phyloP scores from a whole-genome alignment of 768 basidiomycete genomes.

The Ephemerocybe angulata region DNA sequence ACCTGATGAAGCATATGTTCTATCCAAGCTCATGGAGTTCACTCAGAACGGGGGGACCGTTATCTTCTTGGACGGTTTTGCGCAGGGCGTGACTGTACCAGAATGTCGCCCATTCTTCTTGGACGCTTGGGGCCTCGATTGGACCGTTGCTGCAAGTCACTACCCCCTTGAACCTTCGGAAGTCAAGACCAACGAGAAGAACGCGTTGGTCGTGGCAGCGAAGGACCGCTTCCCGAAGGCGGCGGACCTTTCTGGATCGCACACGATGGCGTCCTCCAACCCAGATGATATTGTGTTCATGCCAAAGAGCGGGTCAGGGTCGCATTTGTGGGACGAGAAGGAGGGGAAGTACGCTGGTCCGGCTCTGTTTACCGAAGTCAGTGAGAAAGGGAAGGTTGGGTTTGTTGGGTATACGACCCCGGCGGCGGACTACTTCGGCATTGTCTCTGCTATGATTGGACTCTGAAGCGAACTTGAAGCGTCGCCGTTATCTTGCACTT shows the following conservation, averaged over 20 bases:
- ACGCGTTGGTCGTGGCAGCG: slow-evolving; percentile 7
- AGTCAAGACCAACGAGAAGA: slow-evolving; percentile 13
- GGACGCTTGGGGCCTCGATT: slow-evolving; percentile 28
- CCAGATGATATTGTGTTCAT: slow-evolving; percentile 16
- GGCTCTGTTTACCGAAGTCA: slow-evolving; percentile 27
- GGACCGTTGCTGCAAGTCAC: slow-evolving; percentile 23
- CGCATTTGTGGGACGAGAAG: slow-evolving; percentile 2
- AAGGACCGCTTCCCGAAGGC: slow-evolving; percentile 15
- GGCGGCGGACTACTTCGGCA: no score
- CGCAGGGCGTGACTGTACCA: slow-evolving; percentile 11
- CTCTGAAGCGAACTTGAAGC: no score
- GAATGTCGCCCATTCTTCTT: slow-evolving; percentile 23
- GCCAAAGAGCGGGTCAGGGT: slow-evolving; percentile 12
- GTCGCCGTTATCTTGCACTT: no score
- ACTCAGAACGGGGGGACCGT: slow-evolving; percentile 34
- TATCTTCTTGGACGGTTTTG: slow-evolving; percentile 29
- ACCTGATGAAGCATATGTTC: slow-evolving; percentile 21
- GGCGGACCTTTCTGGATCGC: slow-evolving; percentile 24
- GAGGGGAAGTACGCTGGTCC: slow-evolving; percentile 18
- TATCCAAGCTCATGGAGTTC: slow-evolving; percentile 30
- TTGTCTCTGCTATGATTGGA: no score
- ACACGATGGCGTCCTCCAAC: slow-evolving; percentile 9
- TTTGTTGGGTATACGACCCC: no score
- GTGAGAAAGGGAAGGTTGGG: slow-evolving; percentile 32
- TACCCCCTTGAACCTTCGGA: slow-evolving; percentile 6